Conservation (phyloP, 108 stramenopile species). For the Nannochloropsis granulata region DNA sequence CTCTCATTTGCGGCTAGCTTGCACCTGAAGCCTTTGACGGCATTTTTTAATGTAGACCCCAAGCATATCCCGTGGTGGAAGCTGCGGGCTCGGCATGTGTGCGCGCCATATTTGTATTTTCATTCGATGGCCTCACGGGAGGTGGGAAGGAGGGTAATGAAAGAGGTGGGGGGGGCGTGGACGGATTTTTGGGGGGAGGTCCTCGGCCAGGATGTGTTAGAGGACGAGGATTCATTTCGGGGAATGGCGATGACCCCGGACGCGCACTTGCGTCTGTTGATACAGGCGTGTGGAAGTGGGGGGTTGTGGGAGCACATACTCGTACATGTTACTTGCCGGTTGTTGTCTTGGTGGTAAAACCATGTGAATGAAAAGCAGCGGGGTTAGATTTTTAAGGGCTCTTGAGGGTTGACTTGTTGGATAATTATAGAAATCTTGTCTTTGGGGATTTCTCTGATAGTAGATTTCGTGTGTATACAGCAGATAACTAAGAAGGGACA, state of each 20-base stretch:
- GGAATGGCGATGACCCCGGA: neutral
- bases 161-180: neutral
- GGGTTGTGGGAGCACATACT: neutral
- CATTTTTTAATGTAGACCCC: neutral
- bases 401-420: no score
- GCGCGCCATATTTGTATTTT: neutral
- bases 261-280: neutral
- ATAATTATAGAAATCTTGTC: no score
- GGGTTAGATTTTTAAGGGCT: no score
- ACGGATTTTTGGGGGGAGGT: neutral
- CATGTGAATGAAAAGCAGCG: no score
- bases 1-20: neutral
- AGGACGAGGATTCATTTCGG: neutral
- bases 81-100: neutral
- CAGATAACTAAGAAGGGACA: no score
- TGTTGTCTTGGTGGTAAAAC: no score
- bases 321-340: no score
- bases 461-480: no score
- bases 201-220: neutral
- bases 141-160: neutral
- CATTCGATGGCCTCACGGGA: neutral
- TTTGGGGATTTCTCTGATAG: no score
- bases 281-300: neutral
- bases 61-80: neutral
- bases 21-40: neutral